Evolutionary conservation across 768 basidiomycete genomes (phyloP).

Genomic region (Lentinula aciculospora): DNA sequence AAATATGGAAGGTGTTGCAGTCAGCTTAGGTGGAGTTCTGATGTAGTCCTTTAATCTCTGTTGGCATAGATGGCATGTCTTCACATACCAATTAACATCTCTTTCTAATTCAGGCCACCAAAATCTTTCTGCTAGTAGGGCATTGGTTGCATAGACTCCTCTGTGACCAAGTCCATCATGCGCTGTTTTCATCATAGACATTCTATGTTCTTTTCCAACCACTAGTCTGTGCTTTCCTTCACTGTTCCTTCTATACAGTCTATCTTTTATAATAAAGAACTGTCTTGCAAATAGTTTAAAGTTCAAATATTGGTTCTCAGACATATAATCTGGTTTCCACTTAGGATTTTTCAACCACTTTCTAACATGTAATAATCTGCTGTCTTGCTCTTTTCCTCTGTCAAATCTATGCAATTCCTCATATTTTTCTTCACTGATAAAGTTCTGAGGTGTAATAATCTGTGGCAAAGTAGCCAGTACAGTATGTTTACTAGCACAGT

Average conservation of each 20-base stretch:
- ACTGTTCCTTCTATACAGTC: slow-evolving; percentile 9
- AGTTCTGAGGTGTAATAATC: too few species aligned
- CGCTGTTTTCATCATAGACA: not conserved
- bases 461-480: not conserved
- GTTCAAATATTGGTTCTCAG: not conserved
- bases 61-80: slow-evolving; percentile 28
- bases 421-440: not conserved
- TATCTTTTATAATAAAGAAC: slow-evolving; percentile 16
- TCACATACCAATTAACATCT: slow-evolving; percentile 25
- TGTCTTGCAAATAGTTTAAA: slow-evolving; percentile 6
- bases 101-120: slow-evolving; percentile 18
- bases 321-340: not conserved
- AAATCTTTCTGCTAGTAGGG: slow-evolving; percentile 10
- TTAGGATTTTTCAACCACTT: not conserved
- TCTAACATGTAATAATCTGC: not conserved
- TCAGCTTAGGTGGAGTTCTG: not conserved
- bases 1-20: slow-evolving; percentile 5
- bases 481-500: not conserved
- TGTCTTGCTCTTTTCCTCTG: not conserved
- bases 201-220: slow-evolving; percentile 7
- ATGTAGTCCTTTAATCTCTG: slow-evolving; percentile 12
- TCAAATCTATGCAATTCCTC: not conserved
- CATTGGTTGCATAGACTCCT: slow-evolving; percentile 6
- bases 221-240: slow-evolving; percentile 15
- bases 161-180: slow-evolving; percentile 11